A percentile compares a stretch with the other conserved stretches of the same genome.
phyloP scores from a whole-genome alignment of 441 rosid species.

The Pelargonium myrrhifolium region DNA sequence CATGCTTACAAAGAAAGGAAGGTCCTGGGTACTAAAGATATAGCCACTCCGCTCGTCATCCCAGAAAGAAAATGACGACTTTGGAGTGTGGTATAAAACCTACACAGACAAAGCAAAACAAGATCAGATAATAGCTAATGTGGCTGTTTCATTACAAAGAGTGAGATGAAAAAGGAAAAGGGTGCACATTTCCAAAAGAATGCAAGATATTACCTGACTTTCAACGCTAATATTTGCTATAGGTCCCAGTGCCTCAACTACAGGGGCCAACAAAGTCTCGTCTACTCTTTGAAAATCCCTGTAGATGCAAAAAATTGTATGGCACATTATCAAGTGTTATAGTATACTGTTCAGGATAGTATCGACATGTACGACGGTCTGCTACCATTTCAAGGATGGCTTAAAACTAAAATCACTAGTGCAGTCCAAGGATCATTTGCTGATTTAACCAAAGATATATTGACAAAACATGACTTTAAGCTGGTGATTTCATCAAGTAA shows the following conservation, averaged over 20 bases:
- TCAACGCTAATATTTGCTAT: slow-evolving; percentile 78
- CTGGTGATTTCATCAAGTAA: no score
- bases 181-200: not conserved
- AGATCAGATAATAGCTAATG: slow-evolving; percentile 1
- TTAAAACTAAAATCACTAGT: no score
- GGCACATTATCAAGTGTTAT: not conserved
- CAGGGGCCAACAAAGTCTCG: slow-evolving; percentile 53
- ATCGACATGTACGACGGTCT: no score
- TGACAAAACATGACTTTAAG: no score
- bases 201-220: slow-evolving; percentile 58
- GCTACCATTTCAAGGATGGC: no score
- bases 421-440: no score
- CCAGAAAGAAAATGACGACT: slow-evolving; percentile 78
- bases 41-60: slow-evolving; percentile 59
- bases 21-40: slow-evolving; percentile 63
- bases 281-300: slow-evolving; percentile 80
- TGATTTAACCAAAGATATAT: no score
- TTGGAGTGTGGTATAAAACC: slow-evolving; percentile 93
- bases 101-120: slow-evolving; percentile 23
- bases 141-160: no score
- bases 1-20: slow-evolving; percentile 84
- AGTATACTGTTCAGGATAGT: no score
- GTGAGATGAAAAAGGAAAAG: not conserved
- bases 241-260: slow-evolving; percentile 62
- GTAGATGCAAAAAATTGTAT: slow-evolving; percentile 16